These are phyloP conservation scores for Pholiota adiposa DNA, from an alignment of 1,284 basidiomycete genomes.

Conservation along the genomic window DNA sequence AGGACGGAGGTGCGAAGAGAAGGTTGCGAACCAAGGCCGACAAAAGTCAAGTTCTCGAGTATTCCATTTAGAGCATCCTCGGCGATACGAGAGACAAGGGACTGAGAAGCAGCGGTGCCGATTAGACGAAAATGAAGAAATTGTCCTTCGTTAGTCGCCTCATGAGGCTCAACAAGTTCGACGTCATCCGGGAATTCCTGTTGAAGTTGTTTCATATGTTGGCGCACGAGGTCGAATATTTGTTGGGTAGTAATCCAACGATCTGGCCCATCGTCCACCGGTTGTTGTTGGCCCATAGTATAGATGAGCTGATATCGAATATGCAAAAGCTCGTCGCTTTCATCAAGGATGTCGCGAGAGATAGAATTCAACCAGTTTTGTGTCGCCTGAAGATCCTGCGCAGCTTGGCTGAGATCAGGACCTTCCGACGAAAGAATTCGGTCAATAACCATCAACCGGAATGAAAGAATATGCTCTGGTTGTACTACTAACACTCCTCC, in stretches of 20 bases:
- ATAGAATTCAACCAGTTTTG: slow-evolving; percentile 41
- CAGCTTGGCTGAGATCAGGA: slow-evolving; percentile 7
- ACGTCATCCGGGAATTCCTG: slow-evolving; percentile 21
- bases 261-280: slow-evolving; percentile 47
- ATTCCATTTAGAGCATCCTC: slow-evolving; percentile 30
- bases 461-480: slow-evolving; percentile 58
- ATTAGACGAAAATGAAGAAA: slow-evolving; percentile 42
- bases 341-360: slow-evolving; percentile 52
- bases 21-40: slow-evolving; percentile 9
- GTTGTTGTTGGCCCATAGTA: slow-evolving; percentile 42
- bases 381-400: slow-evolving; percentile 19
- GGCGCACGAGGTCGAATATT: slow-evolving; percentile 34
- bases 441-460: slow-evolving; percentile 49
- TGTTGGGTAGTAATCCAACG: slow-evolving; percentile 51
- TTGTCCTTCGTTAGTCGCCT: slow-evolving; percentile 7
- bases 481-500: slow-evolving; percentile 51
- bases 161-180: slow-evolving; percentile 17
- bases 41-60: slow-evolving; percentile 21
- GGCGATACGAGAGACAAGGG: slow-evolving; percentile 21
- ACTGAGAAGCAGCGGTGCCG: slow-evolving; percentile 8
- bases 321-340: slow-evolving; percentile 57
- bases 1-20: slow-evolving; percentile 9
- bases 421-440: slow-evolving; percentile 2
- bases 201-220: slow-evolving; percentile 20
- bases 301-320: slow-evolving; percentile 55